Conservation (phyloP, 108 stramenopile species). For the Mediolabrus comicus region DNA sequence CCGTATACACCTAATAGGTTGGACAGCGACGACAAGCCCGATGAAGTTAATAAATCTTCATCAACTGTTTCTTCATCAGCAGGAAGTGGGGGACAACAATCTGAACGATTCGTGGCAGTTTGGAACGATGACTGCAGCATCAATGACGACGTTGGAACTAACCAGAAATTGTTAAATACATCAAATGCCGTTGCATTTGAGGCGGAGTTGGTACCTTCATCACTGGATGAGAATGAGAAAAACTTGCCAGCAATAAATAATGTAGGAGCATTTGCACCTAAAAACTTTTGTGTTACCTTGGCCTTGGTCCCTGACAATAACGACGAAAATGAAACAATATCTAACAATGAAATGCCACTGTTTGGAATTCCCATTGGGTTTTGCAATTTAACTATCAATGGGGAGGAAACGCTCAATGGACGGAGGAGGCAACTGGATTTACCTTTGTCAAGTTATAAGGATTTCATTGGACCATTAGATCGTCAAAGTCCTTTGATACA, state of each 20-base stretch:
- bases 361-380: conserved; percentile 35
- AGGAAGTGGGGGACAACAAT: background rate
- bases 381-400: conserved; percentile 25
- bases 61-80: too few relatives aligned
- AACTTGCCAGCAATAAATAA: background rate
- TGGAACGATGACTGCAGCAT: conserved; percentile 21
- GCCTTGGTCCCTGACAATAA: conserved; percentile 24
- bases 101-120: conserved; percentile 28
- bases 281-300: conserved; percentile 30
- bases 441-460: conserved; percentile 17
- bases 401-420: conserved; percentile 31
- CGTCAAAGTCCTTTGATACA: conserved; percentile 10
- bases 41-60: too few relatives aligned
- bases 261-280: conserved; percentile 19
- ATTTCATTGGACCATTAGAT: conserved; percentile 17
- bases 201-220: conserved; percentile 26
- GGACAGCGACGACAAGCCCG: too few relatives aligned
- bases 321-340: background rate
- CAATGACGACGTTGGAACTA: too few relatives aligned
- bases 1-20: too few relatives aligned
- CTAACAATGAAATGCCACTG: background rate
- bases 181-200: conserved; percentile 34
- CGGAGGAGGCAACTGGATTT: conserved; percentile 21
- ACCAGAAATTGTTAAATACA: background rate
- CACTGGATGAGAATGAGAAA: background rate